Evolutionary conservation across 2,329 filamentous ascomycete genomes (phyloP).

Genomic region (Pseudohalonectria lignicola): DNA sequence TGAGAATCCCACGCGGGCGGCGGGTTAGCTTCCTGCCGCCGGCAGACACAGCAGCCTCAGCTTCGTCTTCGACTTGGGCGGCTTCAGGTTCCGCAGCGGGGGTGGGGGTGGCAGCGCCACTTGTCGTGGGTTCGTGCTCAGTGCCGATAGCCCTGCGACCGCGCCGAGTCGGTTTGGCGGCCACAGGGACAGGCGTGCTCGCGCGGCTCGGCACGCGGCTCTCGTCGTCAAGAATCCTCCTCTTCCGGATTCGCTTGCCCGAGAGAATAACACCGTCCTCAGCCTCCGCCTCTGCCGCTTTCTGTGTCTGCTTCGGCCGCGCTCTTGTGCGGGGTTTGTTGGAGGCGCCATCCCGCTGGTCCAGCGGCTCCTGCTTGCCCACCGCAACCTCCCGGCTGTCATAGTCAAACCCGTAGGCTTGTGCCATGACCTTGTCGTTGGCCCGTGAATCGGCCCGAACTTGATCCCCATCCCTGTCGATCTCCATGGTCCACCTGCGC

Average conservation of each 20-base stretch:
- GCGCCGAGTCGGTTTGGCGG: constrained; percentile 11
- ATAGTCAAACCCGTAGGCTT: constrained; percentile 50
- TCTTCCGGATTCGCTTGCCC: constrained; percentile 43
- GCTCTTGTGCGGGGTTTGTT: constrained; percentile 41
- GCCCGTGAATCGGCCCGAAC: constrained; percentile 31
- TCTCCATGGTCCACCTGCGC: constrained; percentile 23
- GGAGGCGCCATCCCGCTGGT: constrained; percentile 42
- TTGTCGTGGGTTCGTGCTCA: too few species aligned
- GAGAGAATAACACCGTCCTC: constrained; percentile 29
- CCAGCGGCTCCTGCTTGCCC: constrained; percentile 46
- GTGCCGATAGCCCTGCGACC: constrained; percentile 1
- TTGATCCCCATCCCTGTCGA: constrained; percentile 30
- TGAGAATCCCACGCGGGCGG: neutral
- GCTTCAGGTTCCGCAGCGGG: neutral
- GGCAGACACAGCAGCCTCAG: neutral
- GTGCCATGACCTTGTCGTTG: constrained; percentile 48
- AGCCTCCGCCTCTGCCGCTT: constrained; percentile 40
- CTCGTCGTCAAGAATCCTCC: constrained; percentile 39
- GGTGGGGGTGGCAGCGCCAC: neutral
- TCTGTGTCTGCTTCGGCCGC: constrained; percentile 45
- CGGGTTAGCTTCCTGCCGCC: neutral
- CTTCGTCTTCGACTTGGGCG: neutral
- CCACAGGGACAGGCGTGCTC: constrained; percentile 32
- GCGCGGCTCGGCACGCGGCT: constrained; percentile 39
- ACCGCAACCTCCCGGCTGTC: constrained; percentile 46